Conservation (phyloP, 257 asterid species). For the Cordia subcordata region DNA sequence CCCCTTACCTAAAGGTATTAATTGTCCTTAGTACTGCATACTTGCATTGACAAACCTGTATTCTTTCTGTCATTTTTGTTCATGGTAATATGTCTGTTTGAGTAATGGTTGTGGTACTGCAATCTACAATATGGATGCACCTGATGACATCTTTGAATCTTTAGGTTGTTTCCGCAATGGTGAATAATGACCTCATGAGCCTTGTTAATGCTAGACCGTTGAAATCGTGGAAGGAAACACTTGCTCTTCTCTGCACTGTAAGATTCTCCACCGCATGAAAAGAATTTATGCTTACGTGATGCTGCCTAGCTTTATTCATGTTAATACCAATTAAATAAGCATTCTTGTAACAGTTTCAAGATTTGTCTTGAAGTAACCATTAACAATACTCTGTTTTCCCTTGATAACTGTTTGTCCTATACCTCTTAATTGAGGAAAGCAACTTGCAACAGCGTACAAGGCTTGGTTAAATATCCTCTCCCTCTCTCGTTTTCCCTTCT, state of each 20-base stretch:
- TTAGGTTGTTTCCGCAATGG: slow-evolving; percentile 64
- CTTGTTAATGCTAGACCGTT: slow-evolving; percentile 79
- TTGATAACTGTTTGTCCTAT: no score
- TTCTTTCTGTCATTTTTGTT: background rate
- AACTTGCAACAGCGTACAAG: no score
- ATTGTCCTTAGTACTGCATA: slow-evolving; percentile 3
- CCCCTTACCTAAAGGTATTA: slow-evolving; percentile 80
- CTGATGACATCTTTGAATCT: slow-evolving; percentile 16
- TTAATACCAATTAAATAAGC: background rate
- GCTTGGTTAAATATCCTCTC: no score
- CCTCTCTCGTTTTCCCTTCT: no score
- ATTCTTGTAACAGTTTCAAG: background rate
- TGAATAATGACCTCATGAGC: slow-evolving; percentile 86
- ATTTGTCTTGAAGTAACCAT: no score
- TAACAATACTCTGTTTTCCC: no score
- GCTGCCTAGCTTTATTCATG: background rate
- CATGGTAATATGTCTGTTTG: slow-evolving; percentile 11
- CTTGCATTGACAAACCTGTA: slow-evolving; percentile 16
- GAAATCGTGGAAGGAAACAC: slow-evolving; percentile 97
- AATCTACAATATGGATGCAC: background rate
- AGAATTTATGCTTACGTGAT: background rate
- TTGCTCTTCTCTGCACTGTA: slow-evolving; percentile 90
- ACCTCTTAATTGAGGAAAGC: no score
- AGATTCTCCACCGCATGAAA: slow-evolving; percentile 29
- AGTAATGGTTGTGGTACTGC: background rate